Base-by-base conservation (phyloP, 176 grass and related monocot genomes). In the Musa acuminata region DNA sequence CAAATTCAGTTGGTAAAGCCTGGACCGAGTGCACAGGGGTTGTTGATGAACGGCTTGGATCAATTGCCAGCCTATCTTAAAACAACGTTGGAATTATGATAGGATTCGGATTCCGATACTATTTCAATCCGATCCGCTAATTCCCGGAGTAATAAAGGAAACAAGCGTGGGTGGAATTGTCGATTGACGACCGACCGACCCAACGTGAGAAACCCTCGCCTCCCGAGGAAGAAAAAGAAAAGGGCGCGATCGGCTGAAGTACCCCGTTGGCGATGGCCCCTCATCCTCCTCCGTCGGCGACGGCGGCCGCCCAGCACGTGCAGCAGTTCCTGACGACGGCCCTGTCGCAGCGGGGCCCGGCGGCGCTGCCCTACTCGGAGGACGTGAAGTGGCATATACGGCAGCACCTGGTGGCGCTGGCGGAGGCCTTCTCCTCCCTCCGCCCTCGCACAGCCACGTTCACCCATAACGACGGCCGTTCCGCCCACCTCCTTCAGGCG, bases 371-470 rank as follows among this genome's bases (percentile, higher is more conserved):
- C 9, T 96, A 96, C 73, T 72, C 87, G 3, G 87, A 96, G 84
- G 93, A 96, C 73, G 93, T 92, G 52, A 96, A 92, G 83, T 90
- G 93, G 89, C 80, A 92, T 51, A 96, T 96, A 76, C 93, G 89
- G 73, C 92, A 96, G 83, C 93, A 96, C 75, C 87, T 92, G 62
- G 85, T 96, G 13, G 79, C 85, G 79, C 87, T 92, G 69, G 83
- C 82, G 51, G 93, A 90, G 60, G 80, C 85, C 49, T 86, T 84
- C 81, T 87, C 87, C 4, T 92, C 93, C 50, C 93, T 96, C 78
- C 89, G 89, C 64, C 93, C 93, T 14, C 92, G 89, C 78, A 74
- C 89, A 11, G 76, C 87, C 69, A 65, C 89, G 73, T 96, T 92
- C 81, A 96, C 89, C 64, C 89, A 96, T 85, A 96, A 96, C 93